A percentile compares a stretch with the other conserved stretches of the same genome.
Evolutionary conservation across 257 asterid species (phyloP).

Genomic region (Forsythia suspensa): DNA sequence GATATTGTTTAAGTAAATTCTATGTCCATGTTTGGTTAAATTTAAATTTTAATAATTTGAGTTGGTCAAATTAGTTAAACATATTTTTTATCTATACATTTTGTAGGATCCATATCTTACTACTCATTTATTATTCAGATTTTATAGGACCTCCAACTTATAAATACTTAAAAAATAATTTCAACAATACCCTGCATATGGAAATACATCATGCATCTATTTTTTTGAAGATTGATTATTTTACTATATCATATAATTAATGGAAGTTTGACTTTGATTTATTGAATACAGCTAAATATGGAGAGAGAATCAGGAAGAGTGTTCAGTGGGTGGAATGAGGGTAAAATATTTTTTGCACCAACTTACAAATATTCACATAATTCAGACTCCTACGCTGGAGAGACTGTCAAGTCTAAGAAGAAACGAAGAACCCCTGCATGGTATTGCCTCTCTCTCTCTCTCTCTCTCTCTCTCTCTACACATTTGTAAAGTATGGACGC

Average conservation of each 20-base stretch:
- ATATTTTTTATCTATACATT: too few species aligned
- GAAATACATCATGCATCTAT: background rate
- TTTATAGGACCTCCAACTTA: too few species aligned
- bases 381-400: slow-evolving; percentile 82
- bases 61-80: too few species aligned
- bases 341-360: slow-evolving; percentile 81
- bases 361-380: slow-evolving; percentile 85
- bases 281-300: slow-evolving; percentile 53
- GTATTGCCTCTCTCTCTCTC: slow-evolving; percentile 25
- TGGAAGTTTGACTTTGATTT: background rate
- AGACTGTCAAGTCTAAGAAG: slow-evolving; percentile 70
- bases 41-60: too few species aligned
- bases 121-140: too few species aligned
- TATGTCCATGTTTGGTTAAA: too few species aligned
- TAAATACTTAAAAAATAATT: too few species aligned
- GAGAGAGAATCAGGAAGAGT: slow-evolving; percentile 88
- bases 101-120: too few species aligned
- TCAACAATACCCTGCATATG: background rate
- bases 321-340: slow-evolving; percentile 82
- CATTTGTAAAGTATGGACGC: too few species aligned
- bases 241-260: background rate
- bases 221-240: background rate
- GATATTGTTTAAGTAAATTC: background rate
- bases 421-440: slow-evolving; percentile 96
- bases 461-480: background rate